Base-by-base conservation (phyloP, 495 filamentous ascomycete genomes). In the Xylaria grammica region DNA sequence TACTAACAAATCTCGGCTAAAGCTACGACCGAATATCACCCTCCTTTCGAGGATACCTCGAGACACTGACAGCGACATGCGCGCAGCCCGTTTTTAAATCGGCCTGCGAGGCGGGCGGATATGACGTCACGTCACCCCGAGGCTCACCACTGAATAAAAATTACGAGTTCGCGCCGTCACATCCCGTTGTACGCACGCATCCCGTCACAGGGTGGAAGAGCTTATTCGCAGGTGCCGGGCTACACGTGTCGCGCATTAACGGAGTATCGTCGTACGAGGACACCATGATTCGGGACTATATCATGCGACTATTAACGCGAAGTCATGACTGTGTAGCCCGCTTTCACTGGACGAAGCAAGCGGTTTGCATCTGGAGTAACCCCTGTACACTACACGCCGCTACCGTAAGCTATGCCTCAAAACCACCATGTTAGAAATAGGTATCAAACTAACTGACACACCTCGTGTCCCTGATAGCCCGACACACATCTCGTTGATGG, bases 121-220 rank as follows among this genome's bases (percentile, higher is more conserved):
- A 79, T 73, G 73, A 69, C 4, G 70, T 79, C 40, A 78, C 67
- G 68, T 74, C 72, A 4, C 77, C 76, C 11, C 77, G 79, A 32
- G 79, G 78, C 29, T 74, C 70, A 1, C 77, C 79, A 2, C 65
- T 77, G 1, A 81, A 82, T 66, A 58, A 63, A 11, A 75, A 69
- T 42, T 75, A 72, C 66, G 67, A 72, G 34, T 80, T 82, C 63
- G 60, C 71, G 34, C 75, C 76, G 2, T 65, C 65, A 13, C 80
- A 83, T 63, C 80, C 79, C 44, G 76, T 82, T 11, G 65, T 84
- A 20, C 73, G 81, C 40, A 83, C 82, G 4, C 78, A 84, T 60
- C 81, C 79, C 0, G 76, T 82, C 2, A 85, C 82, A 0, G 78
- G 78, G 3, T 81, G 79, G 80, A 85, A 84, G 67, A 66, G 73